phyloP scores from a whole-genome alignment of 768 basidiomycete species.

The Leccinum pellstonianum region DNA sequence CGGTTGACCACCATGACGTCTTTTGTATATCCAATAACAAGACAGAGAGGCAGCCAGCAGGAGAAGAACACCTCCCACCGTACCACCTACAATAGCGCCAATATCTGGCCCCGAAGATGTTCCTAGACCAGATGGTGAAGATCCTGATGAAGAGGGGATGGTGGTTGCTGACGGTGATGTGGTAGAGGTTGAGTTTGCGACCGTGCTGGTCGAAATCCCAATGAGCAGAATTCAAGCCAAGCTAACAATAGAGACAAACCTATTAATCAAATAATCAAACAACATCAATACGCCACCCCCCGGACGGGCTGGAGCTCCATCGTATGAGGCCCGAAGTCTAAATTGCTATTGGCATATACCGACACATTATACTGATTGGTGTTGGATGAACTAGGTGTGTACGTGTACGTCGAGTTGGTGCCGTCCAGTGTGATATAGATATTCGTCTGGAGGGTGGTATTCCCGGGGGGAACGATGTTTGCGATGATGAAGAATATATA shows the following conservation, averaged over 20 bases:
- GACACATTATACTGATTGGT: constrained; percentile 15
- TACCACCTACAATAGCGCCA: constrained; percentile 11
- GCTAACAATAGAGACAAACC: neutral
- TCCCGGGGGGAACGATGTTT: neutral
- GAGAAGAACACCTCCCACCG: neutral
- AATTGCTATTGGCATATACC: constrained; percentile 11
- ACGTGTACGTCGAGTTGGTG: neutral
- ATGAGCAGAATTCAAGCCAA: neutral
- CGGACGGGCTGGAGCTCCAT: constrained; percentile 8
- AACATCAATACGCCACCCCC: constrained; percentile 4
- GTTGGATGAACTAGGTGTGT: neutral
- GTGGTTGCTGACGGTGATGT: no score
- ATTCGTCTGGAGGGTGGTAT: neutral
- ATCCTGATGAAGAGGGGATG: no score
- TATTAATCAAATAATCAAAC: constrained; percentile 21
- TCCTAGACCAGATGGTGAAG: no score
- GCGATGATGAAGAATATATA: constrained; percentile 21
- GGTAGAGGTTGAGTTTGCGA: no score
- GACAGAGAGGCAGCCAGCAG: neutral
- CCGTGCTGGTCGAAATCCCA: neutral
- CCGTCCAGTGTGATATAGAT: constrained; percentile 13
- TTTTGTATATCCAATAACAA: neutral
- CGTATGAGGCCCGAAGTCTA: constrained; percentile 6
- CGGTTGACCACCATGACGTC: neutral
- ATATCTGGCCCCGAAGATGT: neutral